A percentile compares a stretch with the other conserved stretches of the same genome.
Evolutionary conservation across 371 early-diverging fungal genomes (phyloP).

Genomic region (Mortierella sp.): DNA sequence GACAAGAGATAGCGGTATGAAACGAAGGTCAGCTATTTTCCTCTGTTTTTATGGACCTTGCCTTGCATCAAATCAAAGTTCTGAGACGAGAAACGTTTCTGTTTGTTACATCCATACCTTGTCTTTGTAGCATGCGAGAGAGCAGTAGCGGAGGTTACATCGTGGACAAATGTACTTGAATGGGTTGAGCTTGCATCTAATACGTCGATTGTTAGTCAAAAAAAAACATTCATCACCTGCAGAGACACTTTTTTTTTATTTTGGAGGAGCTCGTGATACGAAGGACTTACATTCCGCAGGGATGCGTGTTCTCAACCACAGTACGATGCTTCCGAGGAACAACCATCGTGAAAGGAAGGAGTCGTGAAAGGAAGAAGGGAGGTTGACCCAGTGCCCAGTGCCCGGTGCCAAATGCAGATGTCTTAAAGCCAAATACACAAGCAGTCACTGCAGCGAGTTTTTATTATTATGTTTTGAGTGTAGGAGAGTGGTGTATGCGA

Average conservation of each 20-base stretch:
- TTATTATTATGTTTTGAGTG: neutral
- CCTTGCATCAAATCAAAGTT: no score
- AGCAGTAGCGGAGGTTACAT: constrained; percentile 78
- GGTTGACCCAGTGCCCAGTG: no score
- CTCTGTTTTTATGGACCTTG: no score
- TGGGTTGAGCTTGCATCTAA: constrained; percentile 66
- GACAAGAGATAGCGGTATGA: neutral
- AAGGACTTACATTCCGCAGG: constrained; percentile 43
- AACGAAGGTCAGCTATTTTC: no score
- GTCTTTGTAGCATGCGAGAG: constrained; percentile 73
- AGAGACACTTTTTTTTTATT: neutral
- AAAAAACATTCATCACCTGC: neutral
- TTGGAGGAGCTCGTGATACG: no score
- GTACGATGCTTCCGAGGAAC: constrained; percentile 39
- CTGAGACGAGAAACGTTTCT: no score
- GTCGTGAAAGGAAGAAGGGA: neutral
- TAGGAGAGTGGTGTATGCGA: neutral
- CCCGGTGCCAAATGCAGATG: no score
- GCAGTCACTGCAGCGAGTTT: neutral
- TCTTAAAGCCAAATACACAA: neutral
- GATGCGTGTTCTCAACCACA: constrained; percentile 21
- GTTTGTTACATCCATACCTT: constrained; percentile 43
- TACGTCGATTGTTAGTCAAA: neutral
- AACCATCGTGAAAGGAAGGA: constrained; percentile 19
- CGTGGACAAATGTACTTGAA: constrained; percentile 77